phyloP scores from a whole-genome alignment of 164 flowering plant species.

The Liquidambar formosana region DNA sequence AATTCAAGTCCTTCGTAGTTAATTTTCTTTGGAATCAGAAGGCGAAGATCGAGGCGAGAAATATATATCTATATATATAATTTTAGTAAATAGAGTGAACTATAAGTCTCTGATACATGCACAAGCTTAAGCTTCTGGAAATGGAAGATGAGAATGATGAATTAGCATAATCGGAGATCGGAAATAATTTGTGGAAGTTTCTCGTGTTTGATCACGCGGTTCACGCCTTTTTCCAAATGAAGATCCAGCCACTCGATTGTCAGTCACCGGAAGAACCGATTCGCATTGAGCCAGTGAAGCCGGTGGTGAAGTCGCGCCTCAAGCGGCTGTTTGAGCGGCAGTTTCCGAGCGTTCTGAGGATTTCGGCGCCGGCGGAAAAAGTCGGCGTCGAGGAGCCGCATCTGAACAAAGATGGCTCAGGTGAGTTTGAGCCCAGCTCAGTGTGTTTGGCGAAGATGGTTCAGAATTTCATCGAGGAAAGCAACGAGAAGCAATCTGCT shows the following conservation, averaged over 20 bases:
- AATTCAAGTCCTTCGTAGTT: background rate
- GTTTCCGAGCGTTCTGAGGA: slow-evolving; percentile 28
- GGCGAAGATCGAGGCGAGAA: too few species aligned
- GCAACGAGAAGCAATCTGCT: slow-evolving; percentile 24
- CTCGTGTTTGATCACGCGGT: background rate
- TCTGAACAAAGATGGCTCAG: slow-evolving; percentile 8
- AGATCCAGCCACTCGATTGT: slow-evolving; percentile 45
- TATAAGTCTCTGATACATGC: background rate
- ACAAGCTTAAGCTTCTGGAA: background rate
- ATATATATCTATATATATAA: too few species aligned
- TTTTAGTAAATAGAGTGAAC: background rate
- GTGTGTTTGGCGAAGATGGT: slow-evolving; percentile 55
- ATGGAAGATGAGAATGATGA: slow-evolving; percentile 2
- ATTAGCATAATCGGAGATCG: background rate
- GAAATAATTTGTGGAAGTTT: background rate
- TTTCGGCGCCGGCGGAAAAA: slow-evolving; percentile 29
- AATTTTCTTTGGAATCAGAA: background rate
- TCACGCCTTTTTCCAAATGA: slow-evolving; percentile 36
- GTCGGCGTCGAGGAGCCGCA: slow-evolving; percentile 16
- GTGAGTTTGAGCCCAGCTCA: slow-evolving; percentile 50
- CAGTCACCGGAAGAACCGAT: slow-evolving; percentile 10
- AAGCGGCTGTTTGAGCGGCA: slow-evolving; percentile 41
- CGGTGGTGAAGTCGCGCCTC: slow-evolving; percentile 34
- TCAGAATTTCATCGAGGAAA: slow-evolving; percentile 53
- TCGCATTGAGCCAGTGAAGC: slow-evolving; percentile 26